Percentiles rank a stretch among this genome's conserved stretches.
These are phyloP conservation scores for Metschnikowia lachancei DNA, from an alignment of 805 yeast genomes.

Conservation along the genomic window DNA sequence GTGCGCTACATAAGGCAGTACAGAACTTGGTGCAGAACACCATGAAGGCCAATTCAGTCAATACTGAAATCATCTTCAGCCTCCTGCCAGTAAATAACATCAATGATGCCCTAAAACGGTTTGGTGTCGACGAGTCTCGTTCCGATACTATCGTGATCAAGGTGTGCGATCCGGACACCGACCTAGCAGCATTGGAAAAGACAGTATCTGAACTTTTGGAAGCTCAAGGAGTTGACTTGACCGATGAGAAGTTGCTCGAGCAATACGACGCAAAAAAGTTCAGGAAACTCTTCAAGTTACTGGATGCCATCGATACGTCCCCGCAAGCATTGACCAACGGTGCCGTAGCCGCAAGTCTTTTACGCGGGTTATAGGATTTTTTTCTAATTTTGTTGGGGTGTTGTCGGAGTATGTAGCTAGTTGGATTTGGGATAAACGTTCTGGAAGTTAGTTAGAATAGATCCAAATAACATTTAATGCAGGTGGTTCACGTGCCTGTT, in stretches of 20 bases:
- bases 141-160: constrained; percentile 51
- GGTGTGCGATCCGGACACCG: constrained; percentile 29
- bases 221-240: constrained; percentile 14
- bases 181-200: constrained; percentile 25
- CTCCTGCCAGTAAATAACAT: constrained; percentile 70
- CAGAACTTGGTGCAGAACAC: constrained; percentile 46
- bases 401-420: not conserved
- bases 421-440: not conserved
- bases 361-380: constrained; percentile 19
- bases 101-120: constrained; percentile 64
- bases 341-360: constrained; percentile 17
- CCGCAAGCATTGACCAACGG: constrained; percentile 15
- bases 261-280: constrained; percentile 29
- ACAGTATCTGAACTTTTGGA: constrained; percentile 25
- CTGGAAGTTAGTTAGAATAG: not conserved
- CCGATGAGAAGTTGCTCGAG: constrained; percentile 25
- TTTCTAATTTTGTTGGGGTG: too few relatives aligned
- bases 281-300: constrained; percentile 38
- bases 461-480: not conserved
- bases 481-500: not conserved
- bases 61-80: constrained; percentile 69
- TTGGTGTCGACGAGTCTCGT: constrained; percentile 60
- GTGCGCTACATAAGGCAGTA: constrained; percentile 60
- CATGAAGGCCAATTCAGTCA: constrained; percentile 61
- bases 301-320: constrained; percentile 20